These are phyloP conservation scores for Nicotiana attenuata DNA, from an alignment of 257 asterid genomes.

Conservation along the genomic window DNA sequence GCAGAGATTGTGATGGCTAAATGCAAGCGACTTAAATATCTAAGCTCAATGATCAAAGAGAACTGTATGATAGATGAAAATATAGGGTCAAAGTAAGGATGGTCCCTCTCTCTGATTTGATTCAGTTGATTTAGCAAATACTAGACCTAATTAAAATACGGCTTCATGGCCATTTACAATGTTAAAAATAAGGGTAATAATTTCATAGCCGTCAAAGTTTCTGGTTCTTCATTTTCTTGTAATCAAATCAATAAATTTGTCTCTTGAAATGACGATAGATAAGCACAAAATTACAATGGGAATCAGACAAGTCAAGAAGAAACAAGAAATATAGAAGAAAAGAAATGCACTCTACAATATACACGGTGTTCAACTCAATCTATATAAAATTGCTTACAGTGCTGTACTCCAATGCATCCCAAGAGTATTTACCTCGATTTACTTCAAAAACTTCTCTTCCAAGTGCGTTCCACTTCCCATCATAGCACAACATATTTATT, in stretches of 20 bases:
- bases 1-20: not conserved
- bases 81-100: not conserved
- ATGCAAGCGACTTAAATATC: not conserved
- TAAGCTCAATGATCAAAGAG: not conserved
- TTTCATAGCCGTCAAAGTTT: no score
- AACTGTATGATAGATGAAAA: not conserved
- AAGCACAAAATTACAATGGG: no score
- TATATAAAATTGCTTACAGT: no score
- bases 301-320: no score
- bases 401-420: not conserved
- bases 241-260: not conserved
- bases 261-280: no score
- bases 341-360: no score
- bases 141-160: not conserved
- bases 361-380: no score
- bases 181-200: no score
- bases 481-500: constrained; percentile 52
- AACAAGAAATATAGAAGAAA: no score
- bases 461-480: constrained; percentile 50
- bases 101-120: not conserved
- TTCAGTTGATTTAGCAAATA: not conserved
- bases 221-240: not conserved
- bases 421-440: not conserved
- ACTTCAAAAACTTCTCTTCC: not conserved
- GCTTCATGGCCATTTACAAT: no score